Evolutionary conservation across 2,329 filamentous ascomycete species (phyloP), one percentile per base, ranked within the genome.

Genomic region (Pyrenophora teres): DNA sequence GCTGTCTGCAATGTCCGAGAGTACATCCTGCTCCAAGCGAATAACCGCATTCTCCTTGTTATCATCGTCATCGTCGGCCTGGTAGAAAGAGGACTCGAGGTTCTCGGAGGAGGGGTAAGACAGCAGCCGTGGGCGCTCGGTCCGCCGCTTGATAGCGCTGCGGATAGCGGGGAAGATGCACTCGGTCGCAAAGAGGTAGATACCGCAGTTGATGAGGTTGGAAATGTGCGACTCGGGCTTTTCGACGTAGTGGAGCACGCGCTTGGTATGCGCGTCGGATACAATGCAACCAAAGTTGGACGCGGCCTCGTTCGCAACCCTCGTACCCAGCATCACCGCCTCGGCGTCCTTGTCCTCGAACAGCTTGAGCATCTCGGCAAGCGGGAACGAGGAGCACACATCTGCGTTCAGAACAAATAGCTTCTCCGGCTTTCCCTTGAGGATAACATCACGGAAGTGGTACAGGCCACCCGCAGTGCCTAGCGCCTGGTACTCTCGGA

Each of bases 251-350:
- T 99, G 94, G 54, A 97, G 87, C 39, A 99, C 94, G 62, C 93
- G 91, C 74, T 93, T 92, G 60, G 90, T 96, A 78, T 97, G 91
- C 37, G 88, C 80, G 76, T 99, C 94, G 49, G 90, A 94, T 50
- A 97, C 94, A 70, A 97, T 96, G 82, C 94, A 99, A 58, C 94
- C 94, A 73, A 97, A 99, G 81, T 97, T 97, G 67, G 85, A 89
- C 27, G 94, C 93, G 16, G 92, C 89, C 50, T 97, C 93, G 70
- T 95, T 90, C 71, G 86, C 87, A 52, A 97, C 91, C 48, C 92
- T 83, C 35, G 94, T 99, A 46, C 94, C 94, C 59, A 99, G 81
- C 73, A 99, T 97, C 63, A 97, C 89, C 27, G 94, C 94, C 80
- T 97, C 94, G 50, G 93, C 94, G 67, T 97, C 90, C 79, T 91